These are phyloP conservation scores for Aspergillus sp. DNA, from an alignment of 2,329 filamentous ascomycete species.

Conservation along the genomic window DNA sequence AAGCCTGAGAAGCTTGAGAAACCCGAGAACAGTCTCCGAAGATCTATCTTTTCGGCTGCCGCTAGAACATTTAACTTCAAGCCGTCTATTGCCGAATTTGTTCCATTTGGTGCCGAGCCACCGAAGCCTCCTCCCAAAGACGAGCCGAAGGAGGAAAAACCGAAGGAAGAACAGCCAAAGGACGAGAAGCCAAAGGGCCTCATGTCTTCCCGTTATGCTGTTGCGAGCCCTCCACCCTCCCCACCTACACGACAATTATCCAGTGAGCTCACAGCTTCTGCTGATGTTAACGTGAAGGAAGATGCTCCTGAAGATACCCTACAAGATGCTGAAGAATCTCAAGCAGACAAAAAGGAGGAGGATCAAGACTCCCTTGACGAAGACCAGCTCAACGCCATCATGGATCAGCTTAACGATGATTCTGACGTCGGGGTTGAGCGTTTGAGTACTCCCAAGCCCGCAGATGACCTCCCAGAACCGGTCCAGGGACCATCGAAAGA, in stretches of 20 bases:
- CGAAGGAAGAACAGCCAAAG: too few species aligned
- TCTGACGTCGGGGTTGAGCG: constrained; percentile 74
- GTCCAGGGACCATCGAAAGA: constrained; percentile 54
- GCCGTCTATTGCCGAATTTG: constrained; percentile 32
- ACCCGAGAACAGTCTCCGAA: constrained; percentile 30
- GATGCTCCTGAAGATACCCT: constrained; percentile 2
- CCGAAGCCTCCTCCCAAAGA: constrained; percentile 17
- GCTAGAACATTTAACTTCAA: constrained; percentile 67
- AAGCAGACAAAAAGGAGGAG: constrained; percentile 18
- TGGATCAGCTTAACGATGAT: constrained; percentile 78
- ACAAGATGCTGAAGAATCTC: constrained; percentile 16
- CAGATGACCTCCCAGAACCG: constrained; percentile 29
- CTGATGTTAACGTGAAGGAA: constrained; percentile 5
- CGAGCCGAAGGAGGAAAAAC: constrained; percentile 13
- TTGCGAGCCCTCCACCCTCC: constrained; percentile 24
- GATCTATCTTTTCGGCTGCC: constrained; percentile 66
- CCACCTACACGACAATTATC: constrained; percentile 19
- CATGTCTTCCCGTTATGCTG: constrained; percentile 38
- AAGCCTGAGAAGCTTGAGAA: constrained; percentile 21
- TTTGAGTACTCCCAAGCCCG: constrained; percentile 36
- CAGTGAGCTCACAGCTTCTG: constrained; percentile 9
- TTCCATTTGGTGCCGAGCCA: constrained; percentile 20
- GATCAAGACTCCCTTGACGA: constrained; percentile 38
- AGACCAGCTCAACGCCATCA: constrained; percentile 86
- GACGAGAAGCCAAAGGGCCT: constrained; percentile 23